Evolutionary conservation across 345 rosid species (phyloP).

Genomic region (Dipteronia sinensis): DNA sequence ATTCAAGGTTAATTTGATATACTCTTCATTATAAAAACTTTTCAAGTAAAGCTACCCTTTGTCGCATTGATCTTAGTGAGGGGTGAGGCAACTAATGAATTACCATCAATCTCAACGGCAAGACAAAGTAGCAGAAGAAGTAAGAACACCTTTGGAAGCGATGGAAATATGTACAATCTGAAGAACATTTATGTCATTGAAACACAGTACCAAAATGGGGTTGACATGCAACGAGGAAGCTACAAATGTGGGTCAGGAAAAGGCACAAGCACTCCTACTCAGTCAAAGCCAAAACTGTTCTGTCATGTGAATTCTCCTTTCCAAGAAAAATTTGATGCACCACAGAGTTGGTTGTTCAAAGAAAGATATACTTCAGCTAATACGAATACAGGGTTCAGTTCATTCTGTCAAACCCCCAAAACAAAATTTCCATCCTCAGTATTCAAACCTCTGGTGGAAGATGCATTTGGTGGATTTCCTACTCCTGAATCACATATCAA

Average conservation of each 20-base stretch:
- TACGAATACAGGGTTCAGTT: conserved; percentile 32
- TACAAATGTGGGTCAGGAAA: conserved; percentile 29
- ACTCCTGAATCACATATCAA: conserved; percentile 20
- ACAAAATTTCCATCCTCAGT: conserved; percentile 23
- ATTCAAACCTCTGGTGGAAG: conserved; percentile 29
- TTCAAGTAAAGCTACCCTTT: conserved; percentile 12
- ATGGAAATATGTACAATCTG: conserved; percentile 25
- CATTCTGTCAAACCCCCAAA: conserved; percentile 27
- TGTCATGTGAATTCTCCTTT: conserved; percentile 29
- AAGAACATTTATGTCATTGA: conserved; percentile 27
- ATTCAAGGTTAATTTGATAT: background rate
- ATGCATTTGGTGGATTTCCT: conserved; percentile 23
- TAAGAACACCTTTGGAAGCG: conserved; percentile 28
- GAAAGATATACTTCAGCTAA: conserved; percentile 40
- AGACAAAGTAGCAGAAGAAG: conserved; percentile 32
- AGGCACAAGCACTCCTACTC: conserved; percentile 26
- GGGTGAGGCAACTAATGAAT: conserved; percentile 34
- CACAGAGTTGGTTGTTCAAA: conserved; percentile 31
- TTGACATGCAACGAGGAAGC: conserved; percentile 24
- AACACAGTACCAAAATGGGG: conserved; percentile 24
- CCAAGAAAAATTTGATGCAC: conserved; percentile 26
- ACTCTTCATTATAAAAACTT: conserved; percentile 7
- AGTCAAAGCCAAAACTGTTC: conserved; percentile 32
- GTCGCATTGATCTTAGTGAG: conserved; percentile 40
- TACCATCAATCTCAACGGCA: conserved; percentile 30